Conservation (phyloP, 2,329 filamentous ascomycete species). For the Colletotrichum ledebouriae region DNA sequence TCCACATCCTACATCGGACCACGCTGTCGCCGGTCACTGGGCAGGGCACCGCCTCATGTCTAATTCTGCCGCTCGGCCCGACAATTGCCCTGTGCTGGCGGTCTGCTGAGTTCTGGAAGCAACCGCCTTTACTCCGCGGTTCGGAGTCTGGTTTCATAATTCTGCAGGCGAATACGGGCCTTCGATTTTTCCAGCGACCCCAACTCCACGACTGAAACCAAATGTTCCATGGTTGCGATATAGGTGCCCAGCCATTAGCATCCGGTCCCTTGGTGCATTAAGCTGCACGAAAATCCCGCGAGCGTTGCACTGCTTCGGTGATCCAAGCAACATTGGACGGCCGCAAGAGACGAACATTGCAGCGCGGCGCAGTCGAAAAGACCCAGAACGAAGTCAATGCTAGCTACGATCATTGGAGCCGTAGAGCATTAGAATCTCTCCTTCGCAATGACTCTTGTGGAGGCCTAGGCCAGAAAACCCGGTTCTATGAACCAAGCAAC, state of each 20-base stretch:
- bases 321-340: slow-evolving; percentile 32
- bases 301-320: slow-evolving; percentile 36
- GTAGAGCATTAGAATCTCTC: slow-evolving; percentile 22
- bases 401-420: slow-evolving; percentile 9
- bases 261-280: slow-evolving; percentile 21
- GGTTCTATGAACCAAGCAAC: neutral
- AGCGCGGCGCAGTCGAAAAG: slow-evolving; percentile 27
- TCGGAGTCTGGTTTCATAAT: slow-evolving; percentile 32
- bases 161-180: slow-evolving; percentile 34
- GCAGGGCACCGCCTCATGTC: slow-evolving; percentile 20
- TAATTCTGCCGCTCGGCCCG: slow-evolving; percentile 20
- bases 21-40: slow-evolving; percentile 34
- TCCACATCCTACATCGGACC: slow-evolving; percentile 39
- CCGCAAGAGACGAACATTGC: slow-evolving; percentile 14
- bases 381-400: slow-evolving; percentile 13
- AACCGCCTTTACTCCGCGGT: slow-evolving; percentile 9
- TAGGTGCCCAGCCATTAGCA: slow-evolving; percentile 33
- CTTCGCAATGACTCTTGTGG: slow-evolving; percentile 18
- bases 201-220: slow-evolving; percentile 40
- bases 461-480: neutral
- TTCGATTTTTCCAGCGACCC: slow-evolving; percentile 28
- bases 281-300: slow-evolving; percentile 29
- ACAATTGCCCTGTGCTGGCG: neutral
- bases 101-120: slow-evolving; percentile 16
- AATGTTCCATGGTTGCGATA: slow-evolving; percentile 37